Percentiles rank a stretch among this genome's conserved stretches.
phyloP scores from a whole-genome alignment of 495 filamentous ascomycete genomes.

The Hyaloscypha finlandica region DNA sequence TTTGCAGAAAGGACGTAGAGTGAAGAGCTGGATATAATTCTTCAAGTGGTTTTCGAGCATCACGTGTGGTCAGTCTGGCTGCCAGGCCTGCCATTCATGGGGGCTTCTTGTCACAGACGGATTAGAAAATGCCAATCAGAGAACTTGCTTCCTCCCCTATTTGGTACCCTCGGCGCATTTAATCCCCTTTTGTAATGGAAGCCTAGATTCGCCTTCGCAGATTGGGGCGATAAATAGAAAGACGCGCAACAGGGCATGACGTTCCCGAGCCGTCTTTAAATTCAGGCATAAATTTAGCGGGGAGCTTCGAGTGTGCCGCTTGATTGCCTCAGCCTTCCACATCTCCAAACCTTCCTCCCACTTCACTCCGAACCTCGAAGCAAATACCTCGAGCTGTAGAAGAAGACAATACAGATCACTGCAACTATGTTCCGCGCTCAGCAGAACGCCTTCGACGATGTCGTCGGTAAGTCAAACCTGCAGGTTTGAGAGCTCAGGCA shows the following conservation, averaged over 20 bases:
- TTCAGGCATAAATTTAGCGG: constrained; percentile 16
- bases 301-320: constrained; percentile 6
- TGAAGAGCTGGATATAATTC: no score
- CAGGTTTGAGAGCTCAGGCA: not conserved
- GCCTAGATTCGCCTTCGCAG: not conserved
- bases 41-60: no score
- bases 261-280: constrained; percentile 6
- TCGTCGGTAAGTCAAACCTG: constrained; percentile 64
- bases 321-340: not conserved
- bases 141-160: not conserved
- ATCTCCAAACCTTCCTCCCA: not conserved
- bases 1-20: no score
- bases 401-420: not conserved
- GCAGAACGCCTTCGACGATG: constrained; percentile 79
- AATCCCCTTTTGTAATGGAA: not conserved
- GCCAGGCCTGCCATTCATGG: no score
- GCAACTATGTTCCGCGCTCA: constrained; percentile 76
- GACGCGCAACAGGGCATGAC: constrained; percentile 15
- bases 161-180: not conserved
- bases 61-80: no score
- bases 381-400: not conserved
- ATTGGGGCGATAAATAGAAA: constrained; percentile 8
- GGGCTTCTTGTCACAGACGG: no score
- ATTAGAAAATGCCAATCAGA: not conserved
- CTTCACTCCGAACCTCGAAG: not conserved